Conservation (phyloP, 2,329 filamentous ascomycete species). For the Tolypocladium pustulatum region DNA sequence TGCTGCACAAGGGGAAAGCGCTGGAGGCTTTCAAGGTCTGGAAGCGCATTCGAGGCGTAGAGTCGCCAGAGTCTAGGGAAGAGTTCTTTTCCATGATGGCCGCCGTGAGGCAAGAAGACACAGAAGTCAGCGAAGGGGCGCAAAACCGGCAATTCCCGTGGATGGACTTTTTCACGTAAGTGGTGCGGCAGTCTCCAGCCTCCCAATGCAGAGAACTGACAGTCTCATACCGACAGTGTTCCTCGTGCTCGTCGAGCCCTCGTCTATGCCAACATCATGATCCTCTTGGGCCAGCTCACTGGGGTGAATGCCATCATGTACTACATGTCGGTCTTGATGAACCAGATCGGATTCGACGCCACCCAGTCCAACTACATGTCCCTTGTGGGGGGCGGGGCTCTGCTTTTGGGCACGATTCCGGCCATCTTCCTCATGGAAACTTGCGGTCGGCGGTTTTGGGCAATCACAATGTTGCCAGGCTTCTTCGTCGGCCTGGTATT, state of each 20-base stretch:
- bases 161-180: slow-evolving; percentile 60
- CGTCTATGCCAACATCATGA: slow-evolving; percentile 60
- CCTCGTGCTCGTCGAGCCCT: slow-evolving; percentile 56
- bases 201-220: background rate
- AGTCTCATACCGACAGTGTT: slow-evolving; percentile 19
- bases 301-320: slow-evolving; percentile 64
- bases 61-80: slow-evolving; percentile 45
- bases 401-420: slow-evolving; percentile 58
- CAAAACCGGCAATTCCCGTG: slow-evolving; percentile 51
- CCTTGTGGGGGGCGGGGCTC: slow-evolving; percentile 56
- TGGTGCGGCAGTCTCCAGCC: background rate
- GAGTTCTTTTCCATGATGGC: slow-evolving; percentile 65
- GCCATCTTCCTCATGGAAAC: slow-evolving; percentile 62
- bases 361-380: slow-evolving; percentile 63
- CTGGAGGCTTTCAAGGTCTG: slow-evolving; percentile 49
- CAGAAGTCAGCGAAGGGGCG: slow-evolving; percentile 36
- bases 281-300: slow-evolving; percentile 59
- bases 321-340: slow-evolving; percentile 61
- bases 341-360: slow-evolving; percentile 54
- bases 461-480: slow-evolving; percentile 58
- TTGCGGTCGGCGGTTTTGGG: slow-evolving; percentile 66
- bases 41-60: slow-evolving; percentile 59
- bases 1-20: slow-evolving; percentile 53
- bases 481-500: slow-evolving; percentile 61
- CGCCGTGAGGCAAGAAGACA: slow-evolving; percentile 47